These are phyloP conservation scores for Metschnikowia rubicola DNA, from an alignment of 805 yeast species.

Conservation along the genomic window DNA sequence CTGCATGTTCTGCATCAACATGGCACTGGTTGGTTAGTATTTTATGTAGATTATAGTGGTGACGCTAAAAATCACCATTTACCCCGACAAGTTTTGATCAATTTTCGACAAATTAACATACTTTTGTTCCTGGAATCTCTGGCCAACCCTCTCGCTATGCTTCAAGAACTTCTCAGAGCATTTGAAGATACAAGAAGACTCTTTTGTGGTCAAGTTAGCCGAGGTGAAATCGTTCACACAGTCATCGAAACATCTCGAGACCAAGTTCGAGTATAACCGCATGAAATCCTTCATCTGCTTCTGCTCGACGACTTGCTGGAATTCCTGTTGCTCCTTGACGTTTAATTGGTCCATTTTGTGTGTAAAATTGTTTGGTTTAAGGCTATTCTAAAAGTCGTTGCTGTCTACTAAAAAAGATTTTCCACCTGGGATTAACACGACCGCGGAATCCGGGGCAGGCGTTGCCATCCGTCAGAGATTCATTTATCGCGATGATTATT, in stretches of 20 bases:
- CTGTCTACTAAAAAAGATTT: constrained; percentile 9
- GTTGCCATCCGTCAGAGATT: too few relatives aligned
- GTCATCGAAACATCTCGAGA: constrained; percentile 94
- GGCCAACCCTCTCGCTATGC: constrained; percentile 97
- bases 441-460: constrained; percentile 7
- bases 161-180: constrained; percentile 97
- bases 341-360: constrained; percentile 85
- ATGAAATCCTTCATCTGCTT: constrained; percentile 99
- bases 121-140: constrained; percentile 98
- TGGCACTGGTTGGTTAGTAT: constrained; percentile 42
- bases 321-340: constrained; percentile 93
- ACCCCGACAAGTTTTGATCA: background rate
- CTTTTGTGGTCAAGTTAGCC: constrained; percentile 77
- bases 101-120: constrained; percentile 20
- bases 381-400: background rate
- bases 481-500: too few relatives aligned
- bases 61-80: too few relatives aligned
- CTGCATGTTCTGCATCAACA: constrained; percentile 66
- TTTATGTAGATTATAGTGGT: background rate
- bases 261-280: constrained; percentile 91
- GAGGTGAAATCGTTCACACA: constrained; percentile 99
- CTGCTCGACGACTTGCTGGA: constrained; percentile 91
- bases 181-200: constrained; percentile 78
- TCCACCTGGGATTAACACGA: constrained; percentile 14
- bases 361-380: background rate